Percentiles rank a stretch among this genome's conserved stretches.
These are phyloP conservation scores for Leccinellum luteum DNA, from an alignment of 768 basidiomycete genomes.

Conservation along the genomic window DNA sequence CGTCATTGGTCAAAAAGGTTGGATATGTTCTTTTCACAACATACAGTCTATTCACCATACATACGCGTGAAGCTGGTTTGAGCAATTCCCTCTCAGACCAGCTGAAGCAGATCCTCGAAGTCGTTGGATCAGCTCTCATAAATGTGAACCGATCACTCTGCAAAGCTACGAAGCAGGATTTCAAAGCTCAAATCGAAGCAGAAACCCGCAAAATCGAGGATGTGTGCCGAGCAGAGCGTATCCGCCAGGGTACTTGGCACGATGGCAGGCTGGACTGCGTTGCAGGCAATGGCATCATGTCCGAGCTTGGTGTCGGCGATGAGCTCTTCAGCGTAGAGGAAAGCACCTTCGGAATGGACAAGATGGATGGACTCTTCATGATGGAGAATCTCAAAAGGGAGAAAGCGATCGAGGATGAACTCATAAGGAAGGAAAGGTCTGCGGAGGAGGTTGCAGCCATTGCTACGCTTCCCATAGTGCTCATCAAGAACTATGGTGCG, in stretches of 20 bases:
- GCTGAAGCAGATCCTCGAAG: constrained; percentile 78
- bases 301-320: constrained; percentile 81
- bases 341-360: constrained; percentile 17
- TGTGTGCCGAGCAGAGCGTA: constrained; percentile 40
- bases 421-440: constrained; percentile 28
- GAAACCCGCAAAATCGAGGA: constrained; percentile 38
- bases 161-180: constrained; percentile 38
- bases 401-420: constrained; percentile 33
- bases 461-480: constrained; percentile 74
- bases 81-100: constrained; percentile 78
- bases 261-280: constrained; percentile 84
- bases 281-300: constrained; percentile 83
- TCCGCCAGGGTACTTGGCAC: constrained; percentile 72
- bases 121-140: constrained; percentile 70
- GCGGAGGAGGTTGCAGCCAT: constrained; percentile 51
- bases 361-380: constrained; percentile 4
- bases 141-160: constrained; percentile 55
- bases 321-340: constrained; percentile 50
- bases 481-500: constrained; percentile 76
- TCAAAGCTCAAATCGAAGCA: constrained; percentile 38
- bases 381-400: constrained; percentile 22
- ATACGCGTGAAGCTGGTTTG: constrained; percentile 62
- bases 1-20: constrained; percentile 93
- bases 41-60: not conserved
- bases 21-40: not conserved